phyloP scores from a whole-genome alignment of 208 protist species.

The Trypanosoma brucei region DNA sequence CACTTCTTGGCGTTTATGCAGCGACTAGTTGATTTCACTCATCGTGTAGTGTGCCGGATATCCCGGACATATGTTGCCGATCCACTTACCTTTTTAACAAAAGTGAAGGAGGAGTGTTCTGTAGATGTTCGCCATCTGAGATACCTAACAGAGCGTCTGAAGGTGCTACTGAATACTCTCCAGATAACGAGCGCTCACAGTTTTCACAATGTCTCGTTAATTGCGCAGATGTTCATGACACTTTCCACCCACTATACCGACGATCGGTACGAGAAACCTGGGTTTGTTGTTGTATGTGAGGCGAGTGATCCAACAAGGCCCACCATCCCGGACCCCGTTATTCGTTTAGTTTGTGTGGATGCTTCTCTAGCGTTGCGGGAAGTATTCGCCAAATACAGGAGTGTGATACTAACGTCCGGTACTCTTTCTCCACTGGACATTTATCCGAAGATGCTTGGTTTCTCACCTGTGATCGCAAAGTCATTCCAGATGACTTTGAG shows the following conservation, averaged over 20 bases:
- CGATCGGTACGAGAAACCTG: conserved; percentile 83
- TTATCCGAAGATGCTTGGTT: conserved; percentile 98
- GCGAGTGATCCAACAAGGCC: conserved; percentile 91
- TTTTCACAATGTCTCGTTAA: conserved; percentile 87
- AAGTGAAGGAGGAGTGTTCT: conserved; percentile 84
- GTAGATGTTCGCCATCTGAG: conserved; percentile 82
- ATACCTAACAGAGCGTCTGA: conserved; percentile 88
- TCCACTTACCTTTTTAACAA: conserved; percentile 83
- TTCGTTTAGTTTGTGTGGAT: conserved; percentile 94
- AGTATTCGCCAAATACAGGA: conserved; percentile 92
- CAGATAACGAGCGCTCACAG: conserved; percentile 93
- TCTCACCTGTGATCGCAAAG: conserved; percentile 90
- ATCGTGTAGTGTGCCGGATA: conserved; percentile 80
- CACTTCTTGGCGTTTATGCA: conserved; percentile 95
- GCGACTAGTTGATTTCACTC: conserved; percentile 93
- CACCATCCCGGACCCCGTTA: conserved; percentile 82
- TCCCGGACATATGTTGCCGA: conserved; percentile 86
- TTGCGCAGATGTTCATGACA: conserved; percentile 95
- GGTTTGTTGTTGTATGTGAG: conserved; percentile 95
- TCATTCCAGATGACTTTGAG: conserved; percentile 94
- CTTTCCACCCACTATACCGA: conserved; percentile 92
- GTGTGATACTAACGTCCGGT: conserved; percentile 97
- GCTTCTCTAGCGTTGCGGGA: conserved; percentile 96
- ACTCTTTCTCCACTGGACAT: conserved; percentile 98
- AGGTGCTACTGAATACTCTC: conserved; percentile 94